Base-by-base conservation (phyloP, 2,329 filamentous ascomycete genomes). In the Xylaria sp. region DNA sequence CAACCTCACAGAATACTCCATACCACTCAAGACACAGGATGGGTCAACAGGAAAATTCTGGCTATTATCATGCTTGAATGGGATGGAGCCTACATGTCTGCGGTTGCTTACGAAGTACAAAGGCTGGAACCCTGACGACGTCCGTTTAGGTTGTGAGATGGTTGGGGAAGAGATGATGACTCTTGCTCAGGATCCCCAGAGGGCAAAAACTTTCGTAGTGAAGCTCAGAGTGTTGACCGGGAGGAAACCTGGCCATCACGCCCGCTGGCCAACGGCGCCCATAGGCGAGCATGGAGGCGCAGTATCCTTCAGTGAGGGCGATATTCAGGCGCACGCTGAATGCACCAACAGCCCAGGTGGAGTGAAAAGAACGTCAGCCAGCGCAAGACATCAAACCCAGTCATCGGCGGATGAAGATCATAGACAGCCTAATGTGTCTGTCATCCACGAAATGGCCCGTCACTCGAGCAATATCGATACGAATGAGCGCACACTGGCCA, bases 41-140 rank as follows among this genome's bases (percentile, higher is more conserved):
- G 82, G 84, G 59, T 82, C 81, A 8, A 83, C 84, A 2, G 85
- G 86, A 50, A 86, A 86, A 70, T 82, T 88, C 58, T 88, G 85
- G 85, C 79, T 88, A 39, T 83, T 88, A 28, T 81, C 83, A 1
- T 82, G 84, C 67, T 78, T 88, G 39, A 85, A 87, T 65, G 82
- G 83, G 2, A 75, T 87, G 37, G 87, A 88, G 75, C 82, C 86
- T 12, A 76, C 79, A 39, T 83, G 80, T 50, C 75, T 89, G 70
- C 82, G 87, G 41, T 80, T 85, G 12, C 80, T 89, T 66, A 89
- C 86, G 1, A 83, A 82, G 71, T 80, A 86, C 57, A 83, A 87
- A 79, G 84, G 80, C 8, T 89, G 86, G 86, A 82, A 84, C 25
- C 78, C 84, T 0, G 82, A 86, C 0, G 79, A 83, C 41, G 86